phyloP scores from a whole-genome alignment of 129 eudicot genomes.

The Saussurea involucrata region DNA sequence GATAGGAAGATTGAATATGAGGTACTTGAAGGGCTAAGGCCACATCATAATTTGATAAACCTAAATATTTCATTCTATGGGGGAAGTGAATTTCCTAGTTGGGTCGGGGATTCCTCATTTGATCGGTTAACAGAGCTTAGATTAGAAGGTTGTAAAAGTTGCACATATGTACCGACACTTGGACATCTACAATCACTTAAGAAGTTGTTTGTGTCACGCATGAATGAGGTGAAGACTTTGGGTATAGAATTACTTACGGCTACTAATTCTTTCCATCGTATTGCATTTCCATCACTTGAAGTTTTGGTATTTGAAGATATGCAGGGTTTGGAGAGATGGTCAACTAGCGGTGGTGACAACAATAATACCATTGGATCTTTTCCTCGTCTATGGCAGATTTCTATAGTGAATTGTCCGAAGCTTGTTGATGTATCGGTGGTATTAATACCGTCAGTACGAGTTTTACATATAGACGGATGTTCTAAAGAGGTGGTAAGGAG shows the following conservation, averaged over 20 bases:
- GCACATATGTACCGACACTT: constrained; percentile 17
- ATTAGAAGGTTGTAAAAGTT: constrained; percentile 7
- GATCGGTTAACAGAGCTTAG: background rate
- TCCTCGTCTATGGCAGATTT: constrained; percentile 1
- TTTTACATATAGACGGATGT: background rate
- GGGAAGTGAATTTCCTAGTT: constrained; percentile 34
- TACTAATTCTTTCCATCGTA: background rate
- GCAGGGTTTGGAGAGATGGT: background rate
- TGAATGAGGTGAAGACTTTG: constrained; percentile 26
- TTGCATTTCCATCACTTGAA: constrained; percentile 7
- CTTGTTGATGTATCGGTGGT: background rate
- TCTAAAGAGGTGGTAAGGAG: background rate
- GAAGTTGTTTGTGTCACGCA: constrained; percentile 19
- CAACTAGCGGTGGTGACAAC: background rate
- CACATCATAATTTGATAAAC: constrained; percentile 22
- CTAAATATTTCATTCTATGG: constrained; percentile 24
- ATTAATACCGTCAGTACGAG: background rate
- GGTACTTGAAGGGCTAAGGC: constrained; percentile 34
- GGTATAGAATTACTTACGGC: constrained; percentile 34
- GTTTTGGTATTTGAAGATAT: background rate
- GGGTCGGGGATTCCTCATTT: constrained; percentile 44
- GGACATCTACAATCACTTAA: constrained; percentile 17
- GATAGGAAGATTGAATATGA: constrained; percentile 13
- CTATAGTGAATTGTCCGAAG: background rate
- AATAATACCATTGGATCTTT: background rate